phyloP scores from a whole-genome alignment of 2,329 filamentous ascomycete genomes.

The Fusarium transvaalense region DNA sequence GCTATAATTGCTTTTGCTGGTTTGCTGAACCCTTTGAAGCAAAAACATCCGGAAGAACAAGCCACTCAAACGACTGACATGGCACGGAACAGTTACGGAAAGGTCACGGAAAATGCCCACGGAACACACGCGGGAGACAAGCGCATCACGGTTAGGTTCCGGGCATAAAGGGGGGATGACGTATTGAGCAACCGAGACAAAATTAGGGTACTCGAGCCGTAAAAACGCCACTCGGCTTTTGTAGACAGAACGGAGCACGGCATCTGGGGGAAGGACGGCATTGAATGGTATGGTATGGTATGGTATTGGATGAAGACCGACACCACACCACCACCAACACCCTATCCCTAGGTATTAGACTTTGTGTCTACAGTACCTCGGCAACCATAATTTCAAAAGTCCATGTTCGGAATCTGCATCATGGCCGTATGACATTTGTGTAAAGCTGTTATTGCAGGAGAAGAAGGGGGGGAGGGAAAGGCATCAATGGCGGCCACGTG shows the following conservation, averaged over 20 bases:
- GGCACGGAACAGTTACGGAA: no score
- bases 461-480: neutral
- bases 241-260: constrained; percentile 2
- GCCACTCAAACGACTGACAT: neutral
- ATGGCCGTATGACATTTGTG: constrained; percentile 26
- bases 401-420: constrained; percentile 21
- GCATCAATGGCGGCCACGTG: constrained; percentile 21
- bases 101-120: neutral
- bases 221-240: constrained; percentile 23
- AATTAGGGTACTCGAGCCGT: constrained; percentile 8
- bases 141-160: neutral
- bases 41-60: constrained; percentile 10
- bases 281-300: neutral
- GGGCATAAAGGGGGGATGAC: constrained; percentile 1
- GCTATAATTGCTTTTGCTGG: constrained; percentile 4
- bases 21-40: neutral
- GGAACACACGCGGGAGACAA: neutral
- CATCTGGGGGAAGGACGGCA: neutral
- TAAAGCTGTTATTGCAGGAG: constrained; percentile 29
- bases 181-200: neutral
- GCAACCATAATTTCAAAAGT: neutral
- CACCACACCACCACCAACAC: neutral
- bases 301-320: neutral
- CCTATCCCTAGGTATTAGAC: neutral
- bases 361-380: constrained; percentile 11